Evolutionary conservation across 345 rosid genomes (phyloP).

Genomic region (Populus davidiana): DNA sequence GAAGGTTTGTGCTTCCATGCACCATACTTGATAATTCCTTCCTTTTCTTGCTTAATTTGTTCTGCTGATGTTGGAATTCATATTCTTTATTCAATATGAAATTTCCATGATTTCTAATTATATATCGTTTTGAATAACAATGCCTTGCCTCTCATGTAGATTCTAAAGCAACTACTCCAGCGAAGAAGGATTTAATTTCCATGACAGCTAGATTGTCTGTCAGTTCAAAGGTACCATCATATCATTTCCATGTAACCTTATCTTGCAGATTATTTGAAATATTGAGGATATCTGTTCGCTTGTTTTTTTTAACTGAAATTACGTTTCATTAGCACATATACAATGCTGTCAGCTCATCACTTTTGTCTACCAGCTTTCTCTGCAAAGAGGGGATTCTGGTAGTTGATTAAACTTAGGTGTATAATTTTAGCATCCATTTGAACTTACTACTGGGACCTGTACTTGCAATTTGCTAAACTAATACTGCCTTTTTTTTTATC

Average conservation of each 20-base stretch:
- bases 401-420: not conserved
- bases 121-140: not conserved
- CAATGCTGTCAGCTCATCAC: not conserved
- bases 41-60: conserved; percentile 2
- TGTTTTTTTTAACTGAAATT: not conserved
- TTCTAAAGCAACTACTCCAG: conserved; percentile 50
- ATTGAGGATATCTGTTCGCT: not conserved
- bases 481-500: no score
- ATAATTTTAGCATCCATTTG: not conserved
- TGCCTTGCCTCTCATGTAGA: conserved; percentile 36
- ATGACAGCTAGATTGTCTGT: conserved; percentile 80
- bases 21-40: not conserved
- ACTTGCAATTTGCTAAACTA: not conserved
- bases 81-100: not conserved
- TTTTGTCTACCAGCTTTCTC: not conserved
- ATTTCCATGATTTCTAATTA: not conserved
- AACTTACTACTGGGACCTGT: not conserved
- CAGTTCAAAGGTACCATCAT: conserved; percentile 61
- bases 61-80: conserved; percentile 2
- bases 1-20: conserved; percentile 50
- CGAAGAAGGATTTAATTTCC: conserved; percentile 60
- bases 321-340: not conserved
- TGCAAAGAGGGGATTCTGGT: not conserved
- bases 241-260: not conserved
- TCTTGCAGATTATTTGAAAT: not conserved